These are phyloP conservation scores for Phyllosticta citrichinensis DNA, from an alignment of 2,329 filamentous ascomycete genomes.

Conservation along the genomic window DNA sequence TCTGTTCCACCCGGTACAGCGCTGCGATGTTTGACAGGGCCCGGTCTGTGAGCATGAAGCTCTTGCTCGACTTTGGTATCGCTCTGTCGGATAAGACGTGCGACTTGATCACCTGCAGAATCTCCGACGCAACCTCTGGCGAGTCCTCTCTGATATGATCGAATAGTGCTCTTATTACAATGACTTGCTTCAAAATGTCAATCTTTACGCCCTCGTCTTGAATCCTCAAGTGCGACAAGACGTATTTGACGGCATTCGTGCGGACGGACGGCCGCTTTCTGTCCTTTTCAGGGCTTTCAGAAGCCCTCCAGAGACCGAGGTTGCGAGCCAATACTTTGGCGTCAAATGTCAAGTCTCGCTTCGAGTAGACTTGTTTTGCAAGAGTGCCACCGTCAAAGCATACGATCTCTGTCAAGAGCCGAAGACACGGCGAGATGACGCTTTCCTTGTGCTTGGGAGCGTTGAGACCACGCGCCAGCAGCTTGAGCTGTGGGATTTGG, in stretches of 20 bases:
- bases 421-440: slow-evolving; percentile 78
- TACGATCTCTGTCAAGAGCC: slow-evolving; percentile 76
- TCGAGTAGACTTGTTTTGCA: slow-evolving; percentile 67
- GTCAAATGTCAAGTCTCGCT: slow-evolving; percentile 64
- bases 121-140: slow-evolving; percentile 62
- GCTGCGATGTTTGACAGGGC: slow-evolving; percentile 56
- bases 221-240: slow-evolving; percentile 69
- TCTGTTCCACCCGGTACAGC: slow-evolving; percentile 31
- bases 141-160: slow-evolving; percentile 71
- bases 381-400: slow-evolving; percentile 76
- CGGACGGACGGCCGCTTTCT: slow-evolving; percentile 65
- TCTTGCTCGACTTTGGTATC: slow-evolving; percentile 64
- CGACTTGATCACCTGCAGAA: slow-evolving; percentile 59
- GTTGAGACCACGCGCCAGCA: slow-evolving; percentile 68
- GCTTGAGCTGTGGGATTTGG: slow-evolving; percentile 68
- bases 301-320: slow-evolving; percentile 55
- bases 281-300: slow-evolving; percentile 50
- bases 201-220: slow-evolving; percentile 67
- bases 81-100: slow-evolving; percentile 66
- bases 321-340: slow-evolving; percentile 66
- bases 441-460: slow-evolving; percentile 76
- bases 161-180: slow-evolving; percentile 60
- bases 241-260: slow-evolving; percentile 71
- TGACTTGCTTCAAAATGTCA: slow-evolving; percentile 68
- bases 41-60: slow-evolving; percentile 62